Conservation (phyloP, 1,139 yeast species). For the Suhomyces bolitotheri region DNA sequence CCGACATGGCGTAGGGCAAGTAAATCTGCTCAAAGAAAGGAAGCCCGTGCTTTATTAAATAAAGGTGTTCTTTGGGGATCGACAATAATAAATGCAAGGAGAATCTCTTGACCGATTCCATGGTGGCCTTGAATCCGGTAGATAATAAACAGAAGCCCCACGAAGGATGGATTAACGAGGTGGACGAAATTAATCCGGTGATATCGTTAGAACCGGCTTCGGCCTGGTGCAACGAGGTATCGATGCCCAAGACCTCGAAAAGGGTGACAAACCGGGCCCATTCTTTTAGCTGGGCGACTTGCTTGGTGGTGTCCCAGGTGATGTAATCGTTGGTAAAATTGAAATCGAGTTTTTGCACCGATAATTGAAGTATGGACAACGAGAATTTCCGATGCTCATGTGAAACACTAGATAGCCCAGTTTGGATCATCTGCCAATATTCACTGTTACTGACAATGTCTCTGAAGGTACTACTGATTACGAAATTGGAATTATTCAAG, state of each 20-base stretch:
- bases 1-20: constrained; percentile 65
- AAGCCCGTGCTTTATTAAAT: constrained; percentile 50
- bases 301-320: constrained; percentile 43
- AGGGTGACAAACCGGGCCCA: constrained; percentile 78
- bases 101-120: constrained; percentile 76
- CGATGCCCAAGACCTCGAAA: constrained; percentile 79
- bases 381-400: constrained; percentile 75
- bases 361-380: constrained; percentile 64
- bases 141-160: constrained; percentile 77
- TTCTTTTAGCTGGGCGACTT: constrained; percentile 40
- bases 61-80: constrained; percentile 49
- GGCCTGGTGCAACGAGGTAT: constrained; percentile 84
- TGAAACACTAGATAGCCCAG: constrained; percentile 53
- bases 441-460: constrained; percentile 26
- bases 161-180: constrained; percentile 55
- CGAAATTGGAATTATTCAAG: constrained; percentile 29
- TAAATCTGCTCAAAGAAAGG: constrained; percentile 52
- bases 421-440: constrained; percentile 65
- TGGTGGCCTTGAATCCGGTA: constrained; percentile 74
- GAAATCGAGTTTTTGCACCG: constrained; percentile 49
- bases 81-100: constrained; percentile 58
- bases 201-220: constrained; percentile 76
- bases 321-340: constrained; percentile 47
- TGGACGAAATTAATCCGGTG: constrained; percentile 52
- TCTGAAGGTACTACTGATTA: constrained; percentile 29